Evolutionary conservation across 2,329 filamentous ascomycete species (phyloP).

Genomic region (Aspergillus amoenus): DNA sequence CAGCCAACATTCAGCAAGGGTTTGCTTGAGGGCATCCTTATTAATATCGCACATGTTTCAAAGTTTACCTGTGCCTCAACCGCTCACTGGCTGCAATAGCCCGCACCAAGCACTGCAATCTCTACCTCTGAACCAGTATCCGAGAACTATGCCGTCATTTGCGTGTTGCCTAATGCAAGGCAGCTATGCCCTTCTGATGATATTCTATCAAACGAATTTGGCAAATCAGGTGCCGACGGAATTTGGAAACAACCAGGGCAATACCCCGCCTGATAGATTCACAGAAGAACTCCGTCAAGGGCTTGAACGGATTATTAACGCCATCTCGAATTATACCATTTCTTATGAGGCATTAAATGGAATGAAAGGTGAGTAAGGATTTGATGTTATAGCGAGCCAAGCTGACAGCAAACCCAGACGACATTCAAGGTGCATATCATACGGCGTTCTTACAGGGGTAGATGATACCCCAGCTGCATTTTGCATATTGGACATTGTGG

Average conservation of each 20-base stretch:
- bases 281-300: slow-evolving; percentile 39
- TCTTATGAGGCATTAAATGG: slow-evolving; percentile 45
- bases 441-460: slow-evolving; percentile 38
- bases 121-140: slow-evolving; percentile 25
- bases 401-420: slow-evolving; percentile 29
- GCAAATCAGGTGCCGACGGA: slow-evolving; percentile 32
- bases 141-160: slow-evolving; percentile 48
- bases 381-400: not conserved
- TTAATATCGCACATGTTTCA: slow-evolving; percentile 44
- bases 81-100: slow-evolving; percentile 21
- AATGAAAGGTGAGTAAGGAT: slow-evolving; percentile 40
- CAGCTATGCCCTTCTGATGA: slow-evolving; percentile 49
- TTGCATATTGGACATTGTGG: not conserved
- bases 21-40: slow-evolving; percentile 42
- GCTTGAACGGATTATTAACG: slow-evolving; percentile 36
- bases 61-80: slow-evolving; percentile 38
- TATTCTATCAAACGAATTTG: slow-evolving; percentile 44
- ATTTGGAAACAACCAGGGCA: slow-evolving; percentile 19
- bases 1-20: slow-evolving; percentile 41
- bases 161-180: slow-evolving; percentile 50
- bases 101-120: slow-evolving; percentile 16
- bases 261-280: slow-evolving; percentile 30
- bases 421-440: slow-evolving; percentile 44
- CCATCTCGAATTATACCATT: slow-evolving; percentile 41
- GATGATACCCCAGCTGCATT: not conserved